Conservation (phyloP, 1,284 basidiomycete species). For the Austroboletus niveus region DNA sequence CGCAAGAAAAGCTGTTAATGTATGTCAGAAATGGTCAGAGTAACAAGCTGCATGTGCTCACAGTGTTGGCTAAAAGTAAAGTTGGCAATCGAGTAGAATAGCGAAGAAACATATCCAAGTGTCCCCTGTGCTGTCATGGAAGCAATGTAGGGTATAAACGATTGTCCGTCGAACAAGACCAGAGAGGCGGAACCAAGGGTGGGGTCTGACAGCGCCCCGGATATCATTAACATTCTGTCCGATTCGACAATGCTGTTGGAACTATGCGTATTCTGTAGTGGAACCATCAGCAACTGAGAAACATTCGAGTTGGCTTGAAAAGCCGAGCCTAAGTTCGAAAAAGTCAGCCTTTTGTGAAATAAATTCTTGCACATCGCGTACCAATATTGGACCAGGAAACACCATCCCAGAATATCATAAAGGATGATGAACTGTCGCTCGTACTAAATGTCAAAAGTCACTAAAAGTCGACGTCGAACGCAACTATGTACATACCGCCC, state of each 20-base stretch:
- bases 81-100: conserved; percentile 78
- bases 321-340: conserved; percentile 43
- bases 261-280: conserved; percentile 72
- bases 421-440: conserved; percentile 59
- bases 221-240: conserved; percentile 90
- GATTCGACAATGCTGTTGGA: conserved; percentile 73
- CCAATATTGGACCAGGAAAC: conserved; percentile 66
- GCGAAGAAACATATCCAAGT: conserved; percentile 70
- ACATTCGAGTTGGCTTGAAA: conserved; percentile 60
- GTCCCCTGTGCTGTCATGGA: conserved; percentile 67
- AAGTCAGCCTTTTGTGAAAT: background rate
- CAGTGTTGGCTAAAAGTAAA: conserved; percentile 75
- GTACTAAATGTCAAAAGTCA: conserved; percentile 38
- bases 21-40: conserved; percentile 12
- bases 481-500: conserved; percentile 57
- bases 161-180: conserved; percentile 85
- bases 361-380: conserved; percentile 30
- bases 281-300: conserved; percentile 88
- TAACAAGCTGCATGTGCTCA: conserved; percentile 39
- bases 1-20: conserved; percentile 73
- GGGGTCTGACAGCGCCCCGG: conserved; percentile 73
- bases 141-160: conserved; percentile 82
- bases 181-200: conserved; percentile 79
- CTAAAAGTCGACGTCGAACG: background rate
- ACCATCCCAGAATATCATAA: conserved; percentile 84